Percentiles rank a stretch among this genome's conserved stretches.
Evolutionary conservation across 352 stramenopile genomes (phyloP).

Genomic region (Vaucheria bursata): DNA sequence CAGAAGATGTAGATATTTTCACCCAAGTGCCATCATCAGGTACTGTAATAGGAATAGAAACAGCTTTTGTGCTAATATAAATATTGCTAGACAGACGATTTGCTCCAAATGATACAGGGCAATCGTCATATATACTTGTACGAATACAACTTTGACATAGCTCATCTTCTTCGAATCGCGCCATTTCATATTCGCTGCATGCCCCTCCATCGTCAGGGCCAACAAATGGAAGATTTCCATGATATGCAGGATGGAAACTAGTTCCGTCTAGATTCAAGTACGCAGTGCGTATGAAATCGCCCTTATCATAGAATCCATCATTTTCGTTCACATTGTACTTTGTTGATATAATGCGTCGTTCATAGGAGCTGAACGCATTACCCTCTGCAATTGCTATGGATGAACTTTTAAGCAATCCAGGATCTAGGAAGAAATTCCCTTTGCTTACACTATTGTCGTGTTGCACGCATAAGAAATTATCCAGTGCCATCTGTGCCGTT

Average conservation of each 20-base stretch:
- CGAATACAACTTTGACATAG: not conserved
- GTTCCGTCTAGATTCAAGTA: too few relatives aligned
- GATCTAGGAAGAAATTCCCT: conserved; percentile 50
- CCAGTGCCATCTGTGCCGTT: conserved; percentile 26
- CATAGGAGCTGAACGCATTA: conserved; percentile 25
- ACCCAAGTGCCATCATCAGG: not conserved
- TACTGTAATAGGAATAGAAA: not conserved
- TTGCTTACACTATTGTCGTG: conserved; percentile 55
- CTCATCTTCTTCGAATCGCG: not conserved
- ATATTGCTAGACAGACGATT: not conserved
- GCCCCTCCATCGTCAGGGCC: not conserved
- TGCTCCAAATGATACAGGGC: not conserved
- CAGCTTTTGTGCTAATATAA: not conserved
- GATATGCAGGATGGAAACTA: conserved; percentile 22
- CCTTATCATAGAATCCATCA: conserved; percentile 23
- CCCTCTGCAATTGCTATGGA: conserved; percentile 20
- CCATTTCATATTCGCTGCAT: not conserved
- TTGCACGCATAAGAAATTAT: conserved; percentile 54
- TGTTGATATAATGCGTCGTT: conserved; percentile 5
- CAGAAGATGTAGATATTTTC: conserved; percentile 24
- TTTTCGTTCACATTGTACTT: not conserved
- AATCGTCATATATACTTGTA: not conserved
- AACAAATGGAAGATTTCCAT: conserved; percentile 23
- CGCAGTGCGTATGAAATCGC: conserved; percentile 28
- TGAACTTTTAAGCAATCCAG: conserved; percentile 10